Conservation (phyloP, 495 filamentous ascomycete genomes). For the Lophium mytilinum region DNA sequence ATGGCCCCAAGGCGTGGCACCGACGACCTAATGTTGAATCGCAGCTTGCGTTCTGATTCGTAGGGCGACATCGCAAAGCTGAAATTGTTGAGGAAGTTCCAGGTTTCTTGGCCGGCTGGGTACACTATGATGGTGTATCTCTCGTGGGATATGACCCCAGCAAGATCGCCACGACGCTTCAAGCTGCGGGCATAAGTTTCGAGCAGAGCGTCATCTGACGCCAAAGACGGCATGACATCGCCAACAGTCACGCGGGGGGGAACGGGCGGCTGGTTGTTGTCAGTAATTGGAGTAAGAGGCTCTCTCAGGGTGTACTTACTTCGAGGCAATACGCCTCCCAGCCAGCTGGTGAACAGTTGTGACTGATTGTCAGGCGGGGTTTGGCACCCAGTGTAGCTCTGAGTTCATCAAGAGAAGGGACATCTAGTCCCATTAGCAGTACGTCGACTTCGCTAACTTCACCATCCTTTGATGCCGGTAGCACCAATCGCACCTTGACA, state of each 20-base stretch:
- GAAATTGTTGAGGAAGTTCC: not conserved
- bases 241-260: not conserved
- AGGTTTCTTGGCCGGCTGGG: not conserved
- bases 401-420: not conserved
- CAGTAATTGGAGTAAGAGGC: not conserved
- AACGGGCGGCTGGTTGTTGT: not conserved
- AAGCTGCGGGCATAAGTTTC: not conserved
- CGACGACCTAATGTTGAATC: not conserved
- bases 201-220: not conserved
- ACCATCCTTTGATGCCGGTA: not conserved
- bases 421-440: not conserved
- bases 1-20: not conserved
- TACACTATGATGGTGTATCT: conserved; percentile 1
- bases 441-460: not conserved
- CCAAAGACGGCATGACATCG: not conserved
- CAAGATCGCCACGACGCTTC: not conserved
- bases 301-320: not conserved
- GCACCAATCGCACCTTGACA: not conserved
- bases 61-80: not conserved
- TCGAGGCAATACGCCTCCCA: not conserved
- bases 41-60: not conserved
- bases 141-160: not conserved
- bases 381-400: not conserved
- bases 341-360: not conserved
- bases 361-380: not conserved